Conservation (phyloP, 78 protist species). For the Polysphondylium violaceum region DNA sequence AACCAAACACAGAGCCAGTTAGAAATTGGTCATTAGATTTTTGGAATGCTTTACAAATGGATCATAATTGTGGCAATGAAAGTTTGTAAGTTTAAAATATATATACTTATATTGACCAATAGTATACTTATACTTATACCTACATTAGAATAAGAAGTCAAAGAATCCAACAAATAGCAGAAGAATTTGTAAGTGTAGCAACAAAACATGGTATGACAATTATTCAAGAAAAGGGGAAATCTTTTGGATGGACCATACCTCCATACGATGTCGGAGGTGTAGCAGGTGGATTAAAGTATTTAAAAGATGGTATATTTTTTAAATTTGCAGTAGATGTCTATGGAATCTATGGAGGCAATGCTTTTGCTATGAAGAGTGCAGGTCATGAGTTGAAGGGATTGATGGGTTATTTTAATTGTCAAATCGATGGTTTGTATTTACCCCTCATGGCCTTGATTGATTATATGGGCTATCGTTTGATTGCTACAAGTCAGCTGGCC, state of each 20-base stretch:
- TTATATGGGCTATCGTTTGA: slow-evolving; percentile 76
- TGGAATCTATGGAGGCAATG: slow-evolving; percentile 85
- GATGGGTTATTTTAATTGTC: slow-evolving; percentile 63
- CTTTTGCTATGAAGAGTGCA: slow-evolving; percentile 75
- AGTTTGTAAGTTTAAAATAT: slow-evolving; percentile 34
- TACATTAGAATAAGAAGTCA: slow-evolving; percentile 41
- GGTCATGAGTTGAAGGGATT: slow-evolving; percentile 81
- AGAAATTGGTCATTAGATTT: slow-evolving; percentile 68
- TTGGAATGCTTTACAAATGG: slow-evolving; percentile 72
- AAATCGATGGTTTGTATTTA: slow-evolving; percentile 44
- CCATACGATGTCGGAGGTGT: slow-evolving; percentile 69
- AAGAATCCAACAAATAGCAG: slow-evolving; percentile 58
- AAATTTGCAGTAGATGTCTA: slow-evolving; percentile 77
- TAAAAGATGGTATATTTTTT: slow-evolving; percentile 78
- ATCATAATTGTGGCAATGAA: slow-evolving; percentile 50
- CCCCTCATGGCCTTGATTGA: slow-evolving; percentile 81
- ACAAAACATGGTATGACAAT: slow-evolving; percentile 71
- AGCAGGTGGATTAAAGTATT: slow-evolving; percentile 86
- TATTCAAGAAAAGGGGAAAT: slow-evolving; percentile 23
- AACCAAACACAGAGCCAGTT: slow-evolving; percentile 4
- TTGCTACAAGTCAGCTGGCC: slow-evolving; percentile 66
- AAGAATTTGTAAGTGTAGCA: slow-evolving; percentile 72
- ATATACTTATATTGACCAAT: background rate
- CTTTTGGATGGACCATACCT: slow-evolving; percentile 22
- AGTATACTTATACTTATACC: background rate